Percentiles rank a stretch among this genome's conserved stretches.
Conservation (phyloP, 2,329 filamentous ascomycete genomes). For the Drechslerella coelobrocha region DNA sequence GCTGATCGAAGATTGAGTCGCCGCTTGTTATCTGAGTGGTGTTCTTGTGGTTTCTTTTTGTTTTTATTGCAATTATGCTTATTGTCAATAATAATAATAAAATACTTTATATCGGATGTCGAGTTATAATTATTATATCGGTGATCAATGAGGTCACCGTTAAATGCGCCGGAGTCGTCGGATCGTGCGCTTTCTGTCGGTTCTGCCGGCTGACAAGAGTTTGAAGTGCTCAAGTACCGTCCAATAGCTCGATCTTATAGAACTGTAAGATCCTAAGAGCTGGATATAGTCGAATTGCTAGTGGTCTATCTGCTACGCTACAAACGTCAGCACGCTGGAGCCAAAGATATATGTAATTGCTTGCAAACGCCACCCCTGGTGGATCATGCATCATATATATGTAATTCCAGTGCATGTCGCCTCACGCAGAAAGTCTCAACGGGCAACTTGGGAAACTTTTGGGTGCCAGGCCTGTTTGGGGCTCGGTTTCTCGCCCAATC, state of each 20-base stretch:
- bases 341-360: neutral
- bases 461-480: neutral
- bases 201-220: no score
- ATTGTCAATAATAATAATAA: no score
- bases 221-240: no score
- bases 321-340: slow-evolving; percentile 17
- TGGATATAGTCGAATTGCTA: neutral
- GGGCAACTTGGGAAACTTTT: neutral
- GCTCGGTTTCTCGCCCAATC: slow-evolving; percentile 16
- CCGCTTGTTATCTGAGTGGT: slow-evolving; percentile 7
- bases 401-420: neutral
- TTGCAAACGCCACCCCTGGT: slow-evolving; percentile 7
- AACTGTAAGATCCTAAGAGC: no score
- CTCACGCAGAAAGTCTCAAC: neutral
- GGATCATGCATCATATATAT: slow-evolving; percentile 8
- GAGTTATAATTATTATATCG: no score
- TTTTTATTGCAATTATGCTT: no score
- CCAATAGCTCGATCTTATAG: neutral
- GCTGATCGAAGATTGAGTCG: slow-evolving; percentile 12
- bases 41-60: neutral
- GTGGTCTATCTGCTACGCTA: slow-evolving; percentile 21
- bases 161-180: no score
- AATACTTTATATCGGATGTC: no score
- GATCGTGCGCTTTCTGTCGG: no score
- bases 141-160: no score